A percentile compares a stretch with the other conserved stretches of the same genome.
phyloP scores from a whole-genome alignment of 2,329 filamentous ascomycete species.

The Fusarium verrucosum region DNA sequence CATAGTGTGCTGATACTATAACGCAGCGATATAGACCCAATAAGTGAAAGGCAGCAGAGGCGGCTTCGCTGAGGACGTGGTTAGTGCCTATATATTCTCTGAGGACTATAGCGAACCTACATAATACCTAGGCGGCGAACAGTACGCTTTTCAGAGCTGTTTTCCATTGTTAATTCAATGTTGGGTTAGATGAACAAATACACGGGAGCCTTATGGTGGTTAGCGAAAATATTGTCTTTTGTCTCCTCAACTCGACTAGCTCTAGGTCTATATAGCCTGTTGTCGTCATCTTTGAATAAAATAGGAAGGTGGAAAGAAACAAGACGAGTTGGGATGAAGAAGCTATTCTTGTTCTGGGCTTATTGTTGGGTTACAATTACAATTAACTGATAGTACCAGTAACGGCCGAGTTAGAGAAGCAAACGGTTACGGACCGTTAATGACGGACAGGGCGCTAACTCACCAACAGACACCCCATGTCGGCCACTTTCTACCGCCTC shows the following conservation, averaged over 20 bases:
- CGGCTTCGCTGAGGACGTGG: constrained; percentile 52
- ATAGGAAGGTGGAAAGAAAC: not conserved
- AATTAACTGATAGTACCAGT: too few species aligned
- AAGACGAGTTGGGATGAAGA: not conserved
- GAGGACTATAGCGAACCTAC: constrained; percentile 27
- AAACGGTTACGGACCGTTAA: constrained; percentile 16
- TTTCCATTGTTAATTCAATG: constrained; percentile 11
- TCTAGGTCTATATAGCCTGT: not conserved
- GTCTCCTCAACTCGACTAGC: not conserved
- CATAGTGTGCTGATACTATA: constrained; percentile 57
- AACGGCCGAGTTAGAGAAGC: too few species aligned
- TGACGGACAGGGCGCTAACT: constrained; percentile 20
- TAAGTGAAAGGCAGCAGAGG: constrained; percentile 57
- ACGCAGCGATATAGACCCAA: constrained; percentile 60
- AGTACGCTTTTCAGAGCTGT: not conserved
- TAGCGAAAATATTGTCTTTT: not conserved
- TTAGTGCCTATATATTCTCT: not conserved
- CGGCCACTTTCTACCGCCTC: constrained; percentile 9
- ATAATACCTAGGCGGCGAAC: constrained; percentile 43
- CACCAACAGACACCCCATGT: constrained; percentile 17
- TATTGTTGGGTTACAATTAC: not conserved
- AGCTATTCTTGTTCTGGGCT: not conserved
- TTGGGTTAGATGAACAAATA: not conserved
- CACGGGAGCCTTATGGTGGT: not conserved
- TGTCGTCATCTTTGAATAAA: constrained; percentile 2